These are phyloP conservation scores for Coffea humblotiana DNA, from an alignment of 305 asterid species.

Conservation along the genomic window DNA sequence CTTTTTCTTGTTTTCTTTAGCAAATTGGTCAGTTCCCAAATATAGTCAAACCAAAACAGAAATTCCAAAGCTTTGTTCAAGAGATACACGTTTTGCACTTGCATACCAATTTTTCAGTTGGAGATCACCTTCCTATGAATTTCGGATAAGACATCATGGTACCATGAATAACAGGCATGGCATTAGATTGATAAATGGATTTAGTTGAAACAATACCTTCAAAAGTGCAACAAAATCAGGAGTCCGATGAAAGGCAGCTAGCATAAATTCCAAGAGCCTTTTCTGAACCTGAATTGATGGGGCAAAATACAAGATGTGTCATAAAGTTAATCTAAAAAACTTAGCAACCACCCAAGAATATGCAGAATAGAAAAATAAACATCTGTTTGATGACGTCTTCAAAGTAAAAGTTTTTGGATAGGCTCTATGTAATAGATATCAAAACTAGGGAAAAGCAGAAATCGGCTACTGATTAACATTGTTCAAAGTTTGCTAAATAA, in stretches of 20 bases:
- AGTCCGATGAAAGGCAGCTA: slow-evolving; percentile 73
- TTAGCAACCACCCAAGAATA: background rate
- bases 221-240: slow-evolving; percentile 85
- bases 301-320: background rate
- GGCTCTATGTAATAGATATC: too few relatives aligned
- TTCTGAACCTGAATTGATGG: slow-evolving; percentile 25
- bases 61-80: too few relatives aligned
- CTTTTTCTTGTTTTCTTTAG: background rate
- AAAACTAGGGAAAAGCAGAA: background rate
- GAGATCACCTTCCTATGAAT: background rate
- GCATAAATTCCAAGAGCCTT: slow-evolving; percentile 83
- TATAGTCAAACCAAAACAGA: too few relatives aligned
- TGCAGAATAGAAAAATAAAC: too few relatives aligned
- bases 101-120: background rate
- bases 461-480: too few relatives aligned
- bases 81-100: background rate
- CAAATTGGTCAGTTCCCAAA: background rate
- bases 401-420: background rate
- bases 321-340: background rate
- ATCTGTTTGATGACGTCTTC: background rate
- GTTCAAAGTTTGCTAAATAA: background rate
- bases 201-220: slow-evolving; percentile 51
- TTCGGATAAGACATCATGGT: background rate
- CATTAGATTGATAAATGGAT: background rate
- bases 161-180: slow-evolving; percentile 1